Evolutionary conservation across 2,329 filamentous ascomycete species (phyloP).

Genomic region (Calonectria crousiana): DNA sequence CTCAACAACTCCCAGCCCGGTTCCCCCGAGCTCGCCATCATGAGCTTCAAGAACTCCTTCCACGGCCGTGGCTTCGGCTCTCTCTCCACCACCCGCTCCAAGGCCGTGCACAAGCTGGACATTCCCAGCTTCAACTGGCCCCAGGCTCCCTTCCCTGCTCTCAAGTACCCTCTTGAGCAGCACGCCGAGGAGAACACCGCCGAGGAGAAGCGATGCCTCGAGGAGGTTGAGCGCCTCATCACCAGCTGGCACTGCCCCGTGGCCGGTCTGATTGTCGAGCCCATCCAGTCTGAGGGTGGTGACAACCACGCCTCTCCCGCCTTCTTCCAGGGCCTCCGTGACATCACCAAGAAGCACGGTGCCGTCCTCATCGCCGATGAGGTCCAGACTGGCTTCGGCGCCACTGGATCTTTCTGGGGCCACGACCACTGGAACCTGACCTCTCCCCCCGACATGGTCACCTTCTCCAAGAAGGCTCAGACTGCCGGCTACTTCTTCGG

Average conservation of each 20-base stretch:
- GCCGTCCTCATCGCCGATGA: constrained; percentile 86
- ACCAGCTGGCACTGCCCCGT: constrained; percentile 76
- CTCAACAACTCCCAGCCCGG: constrained; percentile 82
- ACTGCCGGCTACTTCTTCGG: constrained; percentile 87
- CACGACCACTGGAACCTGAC: constrained; percentile 85
- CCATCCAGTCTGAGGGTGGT: constrained; percentile 85
- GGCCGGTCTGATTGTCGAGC: constrained; percentile 81
- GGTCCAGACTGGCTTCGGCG: constrained; percentile 84
- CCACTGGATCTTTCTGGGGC: constrained; percentile 90
- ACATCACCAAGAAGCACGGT: constrained; percentile 76
- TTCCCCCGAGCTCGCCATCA: constrained; percentile 79
- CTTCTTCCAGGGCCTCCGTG: constrained; percentile 82
- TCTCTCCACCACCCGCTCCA: constrained; percentile 83
- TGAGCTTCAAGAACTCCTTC: constrained; percentile 84
- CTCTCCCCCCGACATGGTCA: constrained; percentile 85
- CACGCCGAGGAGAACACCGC: constrained; percentile 76
- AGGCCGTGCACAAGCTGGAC: constrained; percentile 88
- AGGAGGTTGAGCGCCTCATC: constrained; percentile 79
- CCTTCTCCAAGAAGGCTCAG: constrained; percentile 89
- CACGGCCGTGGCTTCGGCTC: constrained; percentile 85
- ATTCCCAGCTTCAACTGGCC: constrained; percentile 93
- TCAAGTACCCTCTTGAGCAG: constrained; percentile 82
- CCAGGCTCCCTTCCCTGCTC: constrained; percentile 81
- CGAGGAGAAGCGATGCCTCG: constrained; percentile 79
- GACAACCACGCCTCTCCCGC: constrained; percentile 85